Evolutionary conservation across 1,284 basidiomycete genomes (phyloP).

Genomic region (Wallemia hederae): DNA sequence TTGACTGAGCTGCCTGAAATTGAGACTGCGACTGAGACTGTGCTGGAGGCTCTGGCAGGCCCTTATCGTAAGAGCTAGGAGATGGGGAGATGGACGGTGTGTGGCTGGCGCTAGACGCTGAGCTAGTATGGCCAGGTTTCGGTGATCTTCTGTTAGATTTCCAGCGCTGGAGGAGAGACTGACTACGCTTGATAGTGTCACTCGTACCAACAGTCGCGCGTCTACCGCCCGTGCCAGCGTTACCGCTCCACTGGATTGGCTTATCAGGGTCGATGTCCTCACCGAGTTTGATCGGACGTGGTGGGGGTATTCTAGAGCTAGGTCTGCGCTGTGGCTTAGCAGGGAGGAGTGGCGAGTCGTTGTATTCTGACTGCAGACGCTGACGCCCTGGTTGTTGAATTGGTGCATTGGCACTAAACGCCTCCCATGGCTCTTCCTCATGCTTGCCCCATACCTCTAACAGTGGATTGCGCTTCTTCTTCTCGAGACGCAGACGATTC

Average conservation of each 20-base stretch:
- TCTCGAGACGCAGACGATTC: conserved; percentile 8
- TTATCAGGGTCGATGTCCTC: neutral
- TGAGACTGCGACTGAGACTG: neutral
- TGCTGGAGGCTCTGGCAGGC: neutral
- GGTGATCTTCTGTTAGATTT: neutral
- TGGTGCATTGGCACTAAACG: conserved; percentile 47
- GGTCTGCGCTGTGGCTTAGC: conserved; percentile 10
- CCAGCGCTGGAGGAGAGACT: neutral
- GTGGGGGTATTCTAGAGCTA: conserved; percentile 32
- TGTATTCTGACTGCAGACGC: conserved; percentile 17
- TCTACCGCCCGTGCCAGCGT: neutral
- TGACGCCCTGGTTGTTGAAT: conserved; percentile 17
- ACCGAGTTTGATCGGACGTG: conserved; percentile 31
- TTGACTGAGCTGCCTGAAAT: neutral
- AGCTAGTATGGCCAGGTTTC: neutral
- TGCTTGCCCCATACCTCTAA: conserved; percentile 47
- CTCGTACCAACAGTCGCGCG: neutral
- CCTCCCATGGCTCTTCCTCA: conserved; percentile 57
- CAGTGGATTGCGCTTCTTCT: conserved; percentile 11
- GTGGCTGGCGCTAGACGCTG: neutral
- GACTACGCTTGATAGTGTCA: neutral
- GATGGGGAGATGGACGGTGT: neutral
- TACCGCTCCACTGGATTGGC: neutral
- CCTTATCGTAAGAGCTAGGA: neutral
- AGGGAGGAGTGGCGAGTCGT: conserved; percentile 13